Percentiles rank a stretch among this genome's conserved stretches.
These are phyloP conservation scores for Globisporangium spinosum DNA, from an alignment of 352 stramenopile species.

Conservation along the genomic window DNA sequence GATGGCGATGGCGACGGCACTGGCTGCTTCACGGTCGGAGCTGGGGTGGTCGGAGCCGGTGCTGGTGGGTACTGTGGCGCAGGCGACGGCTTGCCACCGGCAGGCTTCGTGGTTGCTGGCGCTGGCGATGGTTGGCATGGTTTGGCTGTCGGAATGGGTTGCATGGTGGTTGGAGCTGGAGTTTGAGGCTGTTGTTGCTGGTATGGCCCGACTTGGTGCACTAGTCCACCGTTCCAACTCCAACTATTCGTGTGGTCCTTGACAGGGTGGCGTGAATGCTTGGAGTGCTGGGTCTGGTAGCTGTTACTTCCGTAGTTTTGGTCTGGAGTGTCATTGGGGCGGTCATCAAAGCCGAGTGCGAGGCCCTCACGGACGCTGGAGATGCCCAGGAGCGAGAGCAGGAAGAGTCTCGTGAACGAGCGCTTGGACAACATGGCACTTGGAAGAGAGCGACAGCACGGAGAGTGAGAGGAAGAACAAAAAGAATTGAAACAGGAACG, in stretches of 20 bases:
- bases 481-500: neutral
- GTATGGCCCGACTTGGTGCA: neutral
- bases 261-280: neutral
- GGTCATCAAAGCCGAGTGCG: neutral
- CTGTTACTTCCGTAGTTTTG: neutral
- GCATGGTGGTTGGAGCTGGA: neutral
- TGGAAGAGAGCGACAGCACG: neutral
- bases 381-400: slow-evolving; percentile 5
- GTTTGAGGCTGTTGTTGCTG: neutral
- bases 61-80: neutral
- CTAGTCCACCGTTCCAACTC: neutral
- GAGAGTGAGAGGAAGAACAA: neutral
- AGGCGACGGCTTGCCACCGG: neutral
- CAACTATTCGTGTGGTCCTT: neutral
- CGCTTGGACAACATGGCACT: slow-evolving; percentile 4
- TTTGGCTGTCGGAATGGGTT: neutral
- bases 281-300: neutral
- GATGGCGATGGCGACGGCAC: neutral
- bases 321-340: neutral
- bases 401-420: slow-evolving; percentile 9
- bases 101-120: slow-evolving; percentile 1
- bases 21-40: neutral
- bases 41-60: neutral
- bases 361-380: slow-evolving; percentile 1
- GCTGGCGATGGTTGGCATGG: neutral